Conservation (phyloP, 2,329 filamentous ascomycete genomes). For the Neocatenulostroma microsporum region DNA sequence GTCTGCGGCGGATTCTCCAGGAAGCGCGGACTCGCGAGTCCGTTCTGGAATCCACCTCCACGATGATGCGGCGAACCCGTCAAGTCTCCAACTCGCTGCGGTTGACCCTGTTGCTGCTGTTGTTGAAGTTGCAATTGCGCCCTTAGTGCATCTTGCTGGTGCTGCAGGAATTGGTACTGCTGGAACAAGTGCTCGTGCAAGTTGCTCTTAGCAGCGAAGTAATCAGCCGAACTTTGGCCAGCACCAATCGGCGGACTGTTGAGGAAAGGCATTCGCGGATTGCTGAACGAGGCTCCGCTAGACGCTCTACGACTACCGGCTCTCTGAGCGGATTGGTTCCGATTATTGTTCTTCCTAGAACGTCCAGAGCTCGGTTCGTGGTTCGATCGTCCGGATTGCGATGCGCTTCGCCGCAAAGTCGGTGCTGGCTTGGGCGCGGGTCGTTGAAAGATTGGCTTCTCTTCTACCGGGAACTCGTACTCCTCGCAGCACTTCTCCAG, state of each 20-base stretch:
- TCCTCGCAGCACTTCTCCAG: constrained; percentile 79
- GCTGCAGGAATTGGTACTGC: constrained; percentile 35
- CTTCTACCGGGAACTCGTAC: constrained; percentile 80
- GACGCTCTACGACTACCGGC: constrained; percentile 49
- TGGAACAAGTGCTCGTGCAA: constrained; percentile 43
- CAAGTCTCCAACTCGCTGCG: constrained; percentile 17
- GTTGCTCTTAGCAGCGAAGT: constrained; percentile 37
- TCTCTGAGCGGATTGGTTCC: constrained; percentile 42
- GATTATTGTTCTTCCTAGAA: constrained; percentile 32
- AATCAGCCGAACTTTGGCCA: constrained; percentile 30
- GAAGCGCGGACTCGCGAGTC: constrained; percentile 23
- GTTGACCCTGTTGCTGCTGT: constrained; percentile 26
- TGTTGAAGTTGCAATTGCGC: constrained; percentile 35
- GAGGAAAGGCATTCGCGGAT: constrained; percentile 30
- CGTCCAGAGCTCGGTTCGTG: constrained; percentile 36
- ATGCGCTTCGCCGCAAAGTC: constrained; percentile 43
- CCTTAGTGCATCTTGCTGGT: constrained; percentile 29
- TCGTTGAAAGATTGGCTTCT: constrained; percentile 49
- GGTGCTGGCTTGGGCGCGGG: constrained; percentile 50
- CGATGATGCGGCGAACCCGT: constrained; percentile 35
- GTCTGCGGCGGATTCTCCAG: constrained; percentile 27
- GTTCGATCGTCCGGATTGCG: constrained; percentile 40
- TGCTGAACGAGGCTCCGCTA: constrained; percentile 45
- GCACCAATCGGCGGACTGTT: constrained; percentile 37
- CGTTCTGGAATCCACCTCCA: constrained; percentile 22